Evolutionary conservation across 768 basidiomycete species (phyloP), one percentile per base, ranked within the genome.

Genomic region (Tylopilus balloui): DNA sequence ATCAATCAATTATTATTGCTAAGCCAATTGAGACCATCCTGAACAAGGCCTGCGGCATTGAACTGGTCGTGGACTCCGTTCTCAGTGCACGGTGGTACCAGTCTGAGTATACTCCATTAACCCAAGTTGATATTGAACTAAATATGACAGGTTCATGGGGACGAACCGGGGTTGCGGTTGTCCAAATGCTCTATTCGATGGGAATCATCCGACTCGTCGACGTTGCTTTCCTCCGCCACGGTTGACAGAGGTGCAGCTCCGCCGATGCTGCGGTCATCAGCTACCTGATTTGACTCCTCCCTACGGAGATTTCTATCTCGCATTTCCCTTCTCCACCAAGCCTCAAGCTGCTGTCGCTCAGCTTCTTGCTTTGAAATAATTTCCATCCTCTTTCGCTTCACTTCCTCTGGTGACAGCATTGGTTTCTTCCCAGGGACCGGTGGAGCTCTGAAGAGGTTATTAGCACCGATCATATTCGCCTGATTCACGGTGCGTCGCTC

Each of bases 321-420:
- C 31, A 24, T 14, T 13, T 44, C 42, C 31, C 12, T 38, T 40
- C 11, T 15, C 27, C 14, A 39, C 13, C 42, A 21, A 20, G 32
- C 40, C 14, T 41, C 44, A 17, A 62, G 42, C 28, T 59, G 13
- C 6, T 35, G 51, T 27, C 52, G 45, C 37, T 61, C 60, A 0
- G 42, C 47, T 45, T 47, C 41, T 35, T 56, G 60, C 27, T 24
- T 61, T 1, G 45, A 31, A 17, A 62, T 8, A 1, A 56, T 59
- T 3, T 36, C 50, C 11, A 45, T 32, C 37, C 51, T 50, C n/a
- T 15, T 59, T 28, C 15, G 37, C 36, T 32, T 52, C 37, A 56
- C 1, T 8, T 52, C 15, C 17, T 44, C 49, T 1, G 47, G 49
- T 17, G 51, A 49, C 13, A 47, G 21, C 15, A 7, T 8, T 24